Evolutionary conservation across 1,139 yeast genomes (phyloP).

Genomic region (Diutina sp.): DNA sequence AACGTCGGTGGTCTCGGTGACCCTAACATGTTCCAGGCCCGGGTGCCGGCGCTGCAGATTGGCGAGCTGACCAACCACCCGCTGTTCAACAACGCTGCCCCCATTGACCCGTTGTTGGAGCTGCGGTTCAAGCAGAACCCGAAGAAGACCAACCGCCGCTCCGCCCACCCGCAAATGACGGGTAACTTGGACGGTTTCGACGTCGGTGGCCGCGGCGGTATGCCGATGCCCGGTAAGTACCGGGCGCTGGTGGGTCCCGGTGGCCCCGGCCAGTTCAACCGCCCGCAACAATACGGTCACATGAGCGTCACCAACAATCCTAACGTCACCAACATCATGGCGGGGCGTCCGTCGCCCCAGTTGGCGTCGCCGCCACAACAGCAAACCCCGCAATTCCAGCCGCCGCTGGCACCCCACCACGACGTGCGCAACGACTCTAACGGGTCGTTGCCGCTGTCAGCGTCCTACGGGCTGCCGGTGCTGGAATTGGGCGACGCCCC

Average conservation of each 20-base stretch:
- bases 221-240: slow-evolving; percentile 16
- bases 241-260: slow-evolving; percentile 1
- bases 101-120: slow-evolving; percentile 16
- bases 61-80: slow-evolving; percentile 1
- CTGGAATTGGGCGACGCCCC: neutral
- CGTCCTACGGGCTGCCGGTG: neutral
- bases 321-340: slow-evolving; percentile 1
- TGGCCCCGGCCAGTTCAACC: neutral
- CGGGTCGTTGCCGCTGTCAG: neutral
- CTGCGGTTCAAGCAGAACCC: slow-evolving; percentile 12
- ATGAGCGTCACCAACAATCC: neutral
- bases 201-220: slow-evolving; percentile 40
- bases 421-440: neutral
- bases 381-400: neutral
- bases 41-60: neutral
- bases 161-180: slow-evolving; percentile 21
- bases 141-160: slow-evolving; percentile 22
- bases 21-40: neutral
- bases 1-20: neutral
- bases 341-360: neutral
- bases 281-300: neutral
- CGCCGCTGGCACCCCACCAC: neutral
- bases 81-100: neutral
- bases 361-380: neutral
- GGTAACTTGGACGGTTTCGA: slow-evolving; percentile 25